A percentile compares a stretch with the other conserved stretches of the same genome.
Conservation (phyloP, 306 rosid species). For the Malus sieversii region DNA sequence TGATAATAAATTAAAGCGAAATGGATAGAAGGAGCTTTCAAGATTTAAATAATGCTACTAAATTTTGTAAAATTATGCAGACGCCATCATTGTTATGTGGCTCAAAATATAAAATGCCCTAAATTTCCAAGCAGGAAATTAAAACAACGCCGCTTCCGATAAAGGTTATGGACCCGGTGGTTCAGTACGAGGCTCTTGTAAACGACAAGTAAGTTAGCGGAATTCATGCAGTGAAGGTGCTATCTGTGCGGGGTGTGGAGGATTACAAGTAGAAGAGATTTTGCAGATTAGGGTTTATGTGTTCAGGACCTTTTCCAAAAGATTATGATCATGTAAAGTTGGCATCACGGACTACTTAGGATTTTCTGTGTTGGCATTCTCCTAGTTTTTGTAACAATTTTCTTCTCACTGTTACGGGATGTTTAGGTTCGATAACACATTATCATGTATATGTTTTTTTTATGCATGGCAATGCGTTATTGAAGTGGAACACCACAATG, state of each 20-base stretch:
- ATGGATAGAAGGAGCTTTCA: neutral
- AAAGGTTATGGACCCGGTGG: neutral
- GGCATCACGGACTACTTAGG: neutral
- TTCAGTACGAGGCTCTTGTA: slow-evolving; percentile 16
- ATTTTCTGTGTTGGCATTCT: neutral
- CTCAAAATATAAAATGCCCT: neutral
- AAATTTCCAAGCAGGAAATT: neutral
- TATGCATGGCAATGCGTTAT: no score
- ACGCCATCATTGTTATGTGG: slow-evolving; percentile 6
- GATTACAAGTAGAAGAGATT: neutral
- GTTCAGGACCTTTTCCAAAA: no score
- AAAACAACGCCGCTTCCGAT: neutral
- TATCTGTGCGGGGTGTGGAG: neutral
- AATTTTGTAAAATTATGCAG: neutral
- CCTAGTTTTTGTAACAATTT: neutral
- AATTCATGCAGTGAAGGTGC: neutral
- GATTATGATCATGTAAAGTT: neutral
- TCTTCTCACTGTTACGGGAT: neutral
- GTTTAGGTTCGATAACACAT: no score
- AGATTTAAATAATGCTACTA: neutral
- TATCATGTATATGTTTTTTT: no score
- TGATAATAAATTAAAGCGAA: neutral
- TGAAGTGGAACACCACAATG: no score
- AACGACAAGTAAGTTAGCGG: slow-evolving; percentile 21
- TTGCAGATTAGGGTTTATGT: neutral